A percentile compares a stretch with the other conserved stretches of the same genome.
phyloP scores from a whole-genome alignment of 345 rosid genomes.

The Bruguiera gymnorhiza region DNA sequence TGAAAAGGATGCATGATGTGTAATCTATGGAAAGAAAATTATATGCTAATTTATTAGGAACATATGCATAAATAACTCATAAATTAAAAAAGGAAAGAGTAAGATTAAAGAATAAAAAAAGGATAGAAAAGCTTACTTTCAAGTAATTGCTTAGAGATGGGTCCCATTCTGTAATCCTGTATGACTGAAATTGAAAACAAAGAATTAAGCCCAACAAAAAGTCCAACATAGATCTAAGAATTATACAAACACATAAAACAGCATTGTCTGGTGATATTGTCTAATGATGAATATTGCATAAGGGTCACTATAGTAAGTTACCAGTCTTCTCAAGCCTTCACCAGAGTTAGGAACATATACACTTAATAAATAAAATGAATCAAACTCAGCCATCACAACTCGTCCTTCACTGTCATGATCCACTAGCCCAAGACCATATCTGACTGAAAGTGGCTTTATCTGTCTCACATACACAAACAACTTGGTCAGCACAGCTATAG shows the following conservation, averaged over 20 bases:
- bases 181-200: conserved; percentile 44
- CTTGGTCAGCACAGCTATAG: background rate
- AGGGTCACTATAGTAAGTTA: conserved; percentile 25
- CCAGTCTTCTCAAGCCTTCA: conserved; percentile 95
- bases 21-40: too few species aligned
- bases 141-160: conserved; percentile 63
- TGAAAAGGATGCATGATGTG: too few species aligned
- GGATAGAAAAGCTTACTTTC: conserved; percentile 49
- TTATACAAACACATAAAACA: background rate
- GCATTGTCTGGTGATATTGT: conserved; percentile 10
- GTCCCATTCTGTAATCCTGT: conserved; percentile 83
- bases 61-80: background rate
- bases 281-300: background rate
- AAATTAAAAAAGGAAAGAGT: background rate
- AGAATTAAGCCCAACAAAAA: conserved; percentile 9
- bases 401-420: conserved; percentile 93
- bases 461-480: conserved; percentile 29
- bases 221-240: conserved; percentile 1
- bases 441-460: conserved; percentile 87
- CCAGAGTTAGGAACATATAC: conserved; percentile 95
- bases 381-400: conserved; percentile 80
- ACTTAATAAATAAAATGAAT: conserved; percentile 64
- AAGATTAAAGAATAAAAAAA: background rate
- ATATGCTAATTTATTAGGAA: too few species aligned
- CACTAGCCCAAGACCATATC: conserved; percentile 66